Conservation (phyloP, 2,329 filamentous ascomycete genomes). For the Lasiodiplodia hormozganensis region DNA sequence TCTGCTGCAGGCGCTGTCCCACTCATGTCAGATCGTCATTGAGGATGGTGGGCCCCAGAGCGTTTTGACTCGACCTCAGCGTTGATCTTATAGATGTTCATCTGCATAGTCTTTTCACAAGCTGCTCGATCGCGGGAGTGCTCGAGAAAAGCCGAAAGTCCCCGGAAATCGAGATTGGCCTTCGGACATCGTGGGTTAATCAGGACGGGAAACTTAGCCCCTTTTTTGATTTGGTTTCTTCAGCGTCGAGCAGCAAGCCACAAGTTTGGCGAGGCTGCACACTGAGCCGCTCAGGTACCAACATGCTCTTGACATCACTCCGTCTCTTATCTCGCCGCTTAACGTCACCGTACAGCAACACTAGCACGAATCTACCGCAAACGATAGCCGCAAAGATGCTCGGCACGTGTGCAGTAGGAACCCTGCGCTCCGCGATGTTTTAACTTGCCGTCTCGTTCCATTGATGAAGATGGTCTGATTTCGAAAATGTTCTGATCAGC, state of each 20-base stretch:
- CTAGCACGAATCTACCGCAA: neutral
- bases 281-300: slow-evolving; percentile 8
- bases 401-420: neutral
- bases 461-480: neutral
- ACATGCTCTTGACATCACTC: neutral
- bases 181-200: neutral
- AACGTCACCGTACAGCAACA: neutral
- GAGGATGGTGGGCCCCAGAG: neutral
- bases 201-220: neutral
- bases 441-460: neutral
- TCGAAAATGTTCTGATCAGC: neutral
- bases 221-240: neutral
- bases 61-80: neutral
- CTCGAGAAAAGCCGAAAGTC: neutral
- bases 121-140: neutral
- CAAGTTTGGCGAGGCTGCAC: neutral
- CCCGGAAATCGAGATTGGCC: slow-evolving; percentile 8
- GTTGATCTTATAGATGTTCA: neutral
- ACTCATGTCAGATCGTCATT: neutral
- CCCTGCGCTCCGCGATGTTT: neutral
- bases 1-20: neutral
- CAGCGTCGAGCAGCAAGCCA: neutral
- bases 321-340: neutral
- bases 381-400: neutral
- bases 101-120: neutral